Evolutionary conservation across 768 basidiomycete species (phyloP).

Genomic region (Gloeostereum incarnatum): DNA sequence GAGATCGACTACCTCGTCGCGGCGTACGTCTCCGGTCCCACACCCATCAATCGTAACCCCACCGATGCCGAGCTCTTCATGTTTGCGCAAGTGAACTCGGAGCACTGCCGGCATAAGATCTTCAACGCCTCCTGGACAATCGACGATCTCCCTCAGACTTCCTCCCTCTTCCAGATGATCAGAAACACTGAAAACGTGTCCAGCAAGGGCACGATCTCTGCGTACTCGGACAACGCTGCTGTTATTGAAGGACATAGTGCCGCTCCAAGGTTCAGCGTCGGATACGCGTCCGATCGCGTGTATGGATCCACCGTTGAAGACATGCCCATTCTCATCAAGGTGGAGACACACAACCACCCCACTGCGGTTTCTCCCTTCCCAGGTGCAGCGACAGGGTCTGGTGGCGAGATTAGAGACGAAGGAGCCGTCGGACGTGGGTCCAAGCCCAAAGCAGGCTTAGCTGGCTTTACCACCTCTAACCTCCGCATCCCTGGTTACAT

Average conservation of each 20-base stretch:
- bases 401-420: slow-evolving; percentile 97
- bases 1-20: slow-evolving; percentile 91
- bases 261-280: slow-evolving; percentile 67
- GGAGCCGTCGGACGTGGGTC: slow-evolving; percentile 94
- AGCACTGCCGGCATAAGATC: slow-evolving; percentile 98
- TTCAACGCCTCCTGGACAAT: slow-evolving; percentile 98
- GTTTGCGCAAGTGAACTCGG: slow-evolving; percentile 99
- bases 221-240: slow-evolving; percentile 97
- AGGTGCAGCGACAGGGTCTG: slow-evolving; percentile 97
- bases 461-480: slow-evolving; percentile 91
- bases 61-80: slow-evolving; percentile 99
- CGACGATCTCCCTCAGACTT: slow-evolving; percentile 53
- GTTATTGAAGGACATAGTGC: slow-evolving; percentile 68
- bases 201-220: slow-evolving; percentile 78
- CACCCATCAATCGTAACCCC: slow-evolving; percentile 71
- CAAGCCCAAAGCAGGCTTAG: slow-evolving; percentile 90
- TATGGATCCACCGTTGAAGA: slow-evolving; percentile 59
- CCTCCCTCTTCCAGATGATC: slow-evolving; percentile 93
- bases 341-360: slow-evolving; percentile 99
- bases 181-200: slow-evolving; percentile 84
- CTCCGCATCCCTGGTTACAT: slow-evolving; percentile 84
- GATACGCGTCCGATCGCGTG: slow-evolving; percentile 17
- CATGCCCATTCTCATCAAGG: slow-evolving; percentile 90
- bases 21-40: slow-evolving; percentile 69
- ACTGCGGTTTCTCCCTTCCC: slow-evolving; percentile 98